Conservation (phyloP, 2,329 filamentous ascomycete species). For the Cladosporium sp. region DNA sequence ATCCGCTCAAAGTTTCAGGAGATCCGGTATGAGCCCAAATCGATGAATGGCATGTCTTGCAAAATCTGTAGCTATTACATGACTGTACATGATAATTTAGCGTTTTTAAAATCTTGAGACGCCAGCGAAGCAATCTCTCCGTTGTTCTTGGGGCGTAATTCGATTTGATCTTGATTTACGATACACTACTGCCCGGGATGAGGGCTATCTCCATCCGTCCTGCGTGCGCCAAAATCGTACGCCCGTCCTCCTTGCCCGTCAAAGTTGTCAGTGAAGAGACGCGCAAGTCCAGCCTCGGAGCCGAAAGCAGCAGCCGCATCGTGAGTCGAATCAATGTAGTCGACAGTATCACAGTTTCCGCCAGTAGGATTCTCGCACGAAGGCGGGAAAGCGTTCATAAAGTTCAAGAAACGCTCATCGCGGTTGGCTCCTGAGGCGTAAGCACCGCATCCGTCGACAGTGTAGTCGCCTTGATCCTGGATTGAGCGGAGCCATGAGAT, state of each 20-base stretch:
- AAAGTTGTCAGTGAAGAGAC: conserved; percentile 34
- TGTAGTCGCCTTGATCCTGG: conserved; percentile 30
- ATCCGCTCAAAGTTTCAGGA: conserved; percentile 23
- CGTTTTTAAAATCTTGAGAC: too few species aligned
- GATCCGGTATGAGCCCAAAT: conserved; percentile 13
- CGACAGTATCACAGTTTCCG: conserved; percentile 28
- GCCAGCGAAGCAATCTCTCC: too few species aligned
- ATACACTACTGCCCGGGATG: conserved; percentile 22
- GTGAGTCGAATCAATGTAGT: conserved; percentile 28
- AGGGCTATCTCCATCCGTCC: conserved; percentile 27
- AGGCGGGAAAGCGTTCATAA: conserved; percentile 30
- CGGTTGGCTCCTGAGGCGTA: conserved; percentile 29
- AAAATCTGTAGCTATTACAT: neutral
- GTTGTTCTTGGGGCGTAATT: too few species aligned
- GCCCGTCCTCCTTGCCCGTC: conserved; percentile 26
- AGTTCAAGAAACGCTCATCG: conserved; percentile 35
- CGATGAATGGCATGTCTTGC: neutral
- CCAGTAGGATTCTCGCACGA: conserved; percentile 21
- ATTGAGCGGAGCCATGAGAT: conserved; percentile 31
- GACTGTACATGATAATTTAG: too few species aligned
- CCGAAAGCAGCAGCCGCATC: conserved; percentile 31
- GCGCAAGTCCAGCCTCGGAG: conserved; percentile 26
- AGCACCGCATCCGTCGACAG: conserved; percentile 25
- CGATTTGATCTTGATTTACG: too few species aligned
- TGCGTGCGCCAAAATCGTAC: conserved; percentile 30